A percentile compares a stretch with the other conserved stretches of the same genome.
Conservation (phyloP, 2,329 filamentous ascomycete genomes). For the Paracorniculantispora psalliotae region DNA sequence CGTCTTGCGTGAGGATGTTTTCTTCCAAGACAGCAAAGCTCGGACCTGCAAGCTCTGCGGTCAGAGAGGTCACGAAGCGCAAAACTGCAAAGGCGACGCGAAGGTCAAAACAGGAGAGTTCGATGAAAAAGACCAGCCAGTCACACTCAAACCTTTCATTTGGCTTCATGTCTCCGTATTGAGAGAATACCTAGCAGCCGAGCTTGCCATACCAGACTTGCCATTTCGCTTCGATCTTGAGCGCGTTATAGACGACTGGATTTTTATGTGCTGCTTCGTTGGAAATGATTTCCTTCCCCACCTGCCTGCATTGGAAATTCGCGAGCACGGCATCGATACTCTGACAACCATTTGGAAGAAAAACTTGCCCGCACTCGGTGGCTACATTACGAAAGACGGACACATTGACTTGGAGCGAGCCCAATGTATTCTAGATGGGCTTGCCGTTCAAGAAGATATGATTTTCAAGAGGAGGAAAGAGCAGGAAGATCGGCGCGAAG, state of each 20-base stretch:
- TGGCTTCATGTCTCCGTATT: constrained; percentile 93
- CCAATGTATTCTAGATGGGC: constrained; percentile 79
- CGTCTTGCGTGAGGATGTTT: constrained; percentile 94
- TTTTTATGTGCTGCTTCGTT: constrained; percentile 98
- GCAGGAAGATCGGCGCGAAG: constrained; percentile 76
- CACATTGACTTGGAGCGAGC: constrained; percentile 81
- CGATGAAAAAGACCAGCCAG: constrained; percentile 71
- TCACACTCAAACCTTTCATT: constrained; percentile 84
- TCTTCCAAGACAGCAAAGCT: constrained; percentile 79
- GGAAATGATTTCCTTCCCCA: constrained; percentile 98
- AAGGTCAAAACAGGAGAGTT: constrained; percentile 76
- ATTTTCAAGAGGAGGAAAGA: constrained; percentile 90
- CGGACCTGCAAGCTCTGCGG: constrained; percentile 84
- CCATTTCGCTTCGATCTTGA: constrained; percentile 91
- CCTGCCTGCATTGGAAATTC: constrained; percentile 93
- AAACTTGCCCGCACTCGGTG: constrained; percentile 84
- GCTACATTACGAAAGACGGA: constrained; percentile 93
- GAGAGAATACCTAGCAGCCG: constrained; percentile 86
- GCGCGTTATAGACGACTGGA: constrained; percentile 93
- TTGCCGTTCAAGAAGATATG: constrained; percentile 87
- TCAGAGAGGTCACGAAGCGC: constrained; percentile 85
- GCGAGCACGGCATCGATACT: constrained; percentile 95
- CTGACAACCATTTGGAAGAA: constrained; percentile 96
- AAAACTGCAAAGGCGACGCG: constrained; percentile 73
- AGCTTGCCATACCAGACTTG: constrained; percentile 77